Evolutionary conservation across 2,329 filamentous ascomycete genomes (phyloP).

Genomic region (Claviceps capensis): DNA sequence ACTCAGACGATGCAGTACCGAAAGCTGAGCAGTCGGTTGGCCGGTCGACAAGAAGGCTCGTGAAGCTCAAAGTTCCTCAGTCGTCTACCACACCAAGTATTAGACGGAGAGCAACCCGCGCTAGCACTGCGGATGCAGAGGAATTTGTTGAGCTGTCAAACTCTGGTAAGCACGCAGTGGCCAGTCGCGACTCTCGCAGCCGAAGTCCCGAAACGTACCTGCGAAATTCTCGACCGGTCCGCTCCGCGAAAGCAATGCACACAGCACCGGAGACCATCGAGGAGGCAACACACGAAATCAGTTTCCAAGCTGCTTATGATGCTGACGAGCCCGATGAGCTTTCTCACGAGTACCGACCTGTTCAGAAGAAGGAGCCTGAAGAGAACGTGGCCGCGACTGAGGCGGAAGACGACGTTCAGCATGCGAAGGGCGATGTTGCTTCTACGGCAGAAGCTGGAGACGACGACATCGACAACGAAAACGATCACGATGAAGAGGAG

Average conservation of each 20-base stretch:
- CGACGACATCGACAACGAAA: conserved; percentile 31
- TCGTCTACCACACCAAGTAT: conserved; percentile 11
- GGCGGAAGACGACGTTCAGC: conserved; percentile 12
- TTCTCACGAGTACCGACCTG: conserved; percentile 17
- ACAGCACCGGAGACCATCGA: conserved; percentile 33
- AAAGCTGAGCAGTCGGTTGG: conserved; percentile 14
- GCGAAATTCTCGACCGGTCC: conserved; percentile 30
- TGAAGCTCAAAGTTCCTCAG: conserved; percentile 30
- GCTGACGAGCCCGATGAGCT: conserved; percentile 25
- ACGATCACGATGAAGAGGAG: conserved; percentile 26
- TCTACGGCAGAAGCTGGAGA: conserved; percentile 8
- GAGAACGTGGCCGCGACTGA: conserved; percentile 15
- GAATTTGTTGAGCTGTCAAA: conserved; percentile 43
- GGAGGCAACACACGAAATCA: conserved; percentile 41
- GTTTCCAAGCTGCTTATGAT: conserved; percentile 19
- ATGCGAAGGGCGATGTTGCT: conserved; percentile 14
- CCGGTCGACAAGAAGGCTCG: conserved; percentile 23
- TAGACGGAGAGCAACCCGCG: conserved; percentile 36
- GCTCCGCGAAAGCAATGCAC: conserved; percentile 37
- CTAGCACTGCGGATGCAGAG: conserved; percentile 40
- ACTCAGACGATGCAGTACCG: conserved; percentile 13
- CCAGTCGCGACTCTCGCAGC: conserved; percentile 36
- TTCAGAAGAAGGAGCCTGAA: conserved; percentile 15
- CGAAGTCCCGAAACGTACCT: conserved; percentile 39
- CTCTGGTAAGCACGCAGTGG: conserved; percentile 43